phyloP scores from a whole-genome alignment of 768 basidiomycete genomes.

The Aureoboletus auriporus region DNA sequence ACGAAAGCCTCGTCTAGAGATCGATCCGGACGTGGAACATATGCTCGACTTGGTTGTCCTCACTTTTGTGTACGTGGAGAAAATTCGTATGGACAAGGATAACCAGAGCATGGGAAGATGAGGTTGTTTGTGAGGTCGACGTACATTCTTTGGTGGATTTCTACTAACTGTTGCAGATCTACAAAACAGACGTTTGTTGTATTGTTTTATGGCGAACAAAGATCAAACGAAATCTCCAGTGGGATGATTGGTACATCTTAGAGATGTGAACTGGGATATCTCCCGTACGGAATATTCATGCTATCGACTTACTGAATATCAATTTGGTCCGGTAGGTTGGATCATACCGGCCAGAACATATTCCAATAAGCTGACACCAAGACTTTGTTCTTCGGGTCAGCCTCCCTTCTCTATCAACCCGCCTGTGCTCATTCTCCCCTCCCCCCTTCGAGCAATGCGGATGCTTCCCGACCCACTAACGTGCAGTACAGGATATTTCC shows the following conservation, averaged over 20 bases:
- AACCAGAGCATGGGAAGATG: neutral
- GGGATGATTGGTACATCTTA: neutral
- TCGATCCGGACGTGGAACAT: conserved; percentile 16
- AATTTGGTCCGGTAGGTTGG: conserved; percentile 9
- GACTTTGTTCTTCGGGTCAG: conserved; percentile 13
- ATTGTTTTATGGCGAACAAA: conserved; percentile 5
- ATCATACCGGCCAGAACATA: neutral
- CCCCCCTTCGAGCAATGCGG: conserved; percentile 13
- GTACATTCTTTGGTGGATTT: neutral
- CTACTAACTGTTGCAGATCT: neutral
- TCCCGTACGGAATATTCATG: too few relatives aligned
- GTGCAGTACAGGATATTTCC: conserved; percentile 13
- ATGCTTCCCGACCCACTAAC: conserved; percentile 21
- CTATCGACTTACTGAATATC: conserved; percentile 12
- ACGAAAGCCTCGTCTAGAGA: conserved; percentile 14
- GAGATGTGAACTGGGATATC: neutral
- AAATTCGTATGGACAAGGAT: conserved; percentile 26
- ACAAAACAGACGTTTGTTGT: conserved; percentile 1
- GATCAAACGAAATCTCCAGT: conserved; percentile 1
- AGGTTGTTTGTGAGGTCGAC: conserved; percentile 1
- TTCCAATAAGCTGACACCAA: conserved; percentile 14
- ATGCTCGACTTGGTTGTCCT: conserved; percentile 28
- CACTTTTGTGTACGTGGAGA: conserved; percentile 33
- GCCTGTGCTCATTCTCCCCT: neutral
- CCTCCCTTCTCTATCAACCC: conserved; percentile 8